These are phyloP conservation scores for Candida michaelii DNA, from an alignment of 805 yeast species.

Conservation along the genomic window DNA sequence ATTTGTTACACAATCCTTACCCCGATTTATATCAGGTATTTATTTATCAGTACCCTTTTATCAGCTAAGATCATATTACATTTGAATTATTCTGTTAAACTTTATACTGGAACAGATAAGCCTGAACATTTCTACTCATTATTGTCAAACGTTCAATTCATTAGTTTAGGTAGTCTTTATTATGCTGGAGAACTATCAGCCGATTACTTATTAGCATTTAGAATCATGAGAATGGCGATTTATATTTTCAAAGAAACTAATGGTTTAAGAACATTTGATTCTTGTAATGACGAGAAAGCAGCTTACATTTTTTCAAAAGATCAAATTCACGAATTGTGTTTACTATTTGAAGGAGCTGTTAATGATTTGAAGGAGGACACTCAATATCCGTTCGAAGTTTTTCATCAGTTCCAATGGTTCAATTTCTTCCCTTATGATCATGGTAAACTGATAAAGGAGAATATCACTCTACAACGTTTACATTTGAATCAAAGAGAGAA, in stretches of 20 bases:
- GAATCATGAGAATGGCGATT: slow-evolving; percentile 9
- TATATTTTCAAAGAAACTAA: slow-evolving; percentile 9
- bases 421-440: slow-evolving; percentile 13
- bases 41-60: slow-evolving; percentile 7
- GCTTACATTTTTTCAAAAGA: slow-evolving; percentile 10
- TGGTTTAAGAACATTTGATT: slow-evolving; percentile 8
- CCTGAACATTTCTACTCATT: slow-evolving; percentile 11
- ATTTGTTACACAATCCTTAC: neutral
- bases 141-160: slow-evolving; percentile 8
- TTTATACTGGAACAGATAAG: slow-evolving; percentile 10
- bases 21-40: slow-evolving; percentile 9
- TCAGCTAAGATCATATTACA: slow-evolving; percentile 10
- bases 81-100: slow-evolving; percentile 11
- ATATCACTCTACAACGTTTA: slow-evolving; percentile 12
- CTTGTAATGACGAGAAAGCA: slow-evolving; percentile 6
- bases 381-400: neutral
- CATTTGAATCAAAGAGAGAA: slow-evolving; percentile 13
- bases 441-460: slow-evolving; percentile 9
- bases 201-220: slow-evolving; percentile 11
- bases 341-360: slow-evolving; percentile 1
- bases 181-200: slow-evolving; percentile 8
- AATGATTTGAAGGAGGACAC: neutral
- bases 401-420: slow-evolving; percentile 11
- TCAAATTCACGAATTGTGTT: slow-evolving; percentile 14
- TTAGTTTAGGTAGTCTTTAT: slow-evolving; percentile 3